These are phyloP conservation scores for Boletus rubropictus DNA, from an alignment of 768 basidiomycete species.

Conservation along the genomic window DNA sequence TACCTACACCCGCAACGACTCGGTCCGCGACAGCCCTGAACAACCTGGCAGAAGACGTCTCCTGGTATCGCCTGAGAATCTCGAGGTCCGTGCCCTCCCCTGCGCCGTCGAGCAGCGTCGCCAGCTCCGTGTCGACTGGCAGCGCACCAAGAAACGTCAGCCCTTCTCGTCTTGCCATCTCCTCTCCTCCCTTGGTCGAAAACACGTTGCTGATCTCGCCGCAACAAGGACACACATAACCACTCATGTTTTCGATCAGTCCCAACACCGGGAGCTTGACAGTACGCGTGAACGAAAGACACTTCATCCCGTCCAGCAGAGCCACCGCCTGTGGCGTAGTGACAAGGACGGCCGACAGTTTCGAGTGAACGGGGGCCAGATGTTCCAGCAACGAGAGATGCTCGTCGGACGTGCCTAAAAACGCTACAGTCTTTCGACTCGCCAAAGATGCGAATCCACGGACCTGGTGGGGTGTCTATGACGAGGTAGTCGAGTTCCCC, in stretches of 20 bases:
- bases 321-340: conserved; percentile 98
- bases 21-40: conserved; percentile 56
- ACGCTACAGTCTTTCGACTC: conserved; percentile 5
- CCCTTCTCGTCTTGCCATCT: conserved; percentile 72
- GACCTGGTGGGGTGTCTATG: conserved; percentile 96
- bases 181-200: conserved; percentile 87
- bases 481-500: conserved; percentile 89
- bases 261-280: conserved; percentile 85
- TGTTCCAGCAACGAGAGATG: conserved; percentile 95
- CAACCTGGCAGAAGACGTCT: conserved; percentile 63
- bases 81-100: too few species aligned
- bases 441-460: conserved; percentile 19
- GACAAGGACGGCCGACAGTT: conserved; percentile 82
- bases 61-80: conserved; percentile 56
- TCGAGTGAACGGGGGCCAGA: conserved; percentile 74
- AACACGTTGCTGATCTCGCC: conserved; percentile 94
- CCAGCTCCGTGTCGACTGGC: conserved; percentile 90
- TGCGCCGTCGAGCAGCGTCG: conserved; percentile 74
- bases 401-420: conserved; percentile 93
- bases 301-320: conserved; percentile 91
- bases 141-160: conserved; percentile 79
- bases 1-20: conserved; percentile 31
- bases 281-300: conserved; percentile 88
- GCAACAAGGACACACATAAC: conserved; percentile 96
- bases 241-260: conserved; percentile 97